These are phyloP conservation scores for Triticum monococcum DNA, from an alignment of 176 grass and related monocot species.

Conservation along the genomic window DNA sequence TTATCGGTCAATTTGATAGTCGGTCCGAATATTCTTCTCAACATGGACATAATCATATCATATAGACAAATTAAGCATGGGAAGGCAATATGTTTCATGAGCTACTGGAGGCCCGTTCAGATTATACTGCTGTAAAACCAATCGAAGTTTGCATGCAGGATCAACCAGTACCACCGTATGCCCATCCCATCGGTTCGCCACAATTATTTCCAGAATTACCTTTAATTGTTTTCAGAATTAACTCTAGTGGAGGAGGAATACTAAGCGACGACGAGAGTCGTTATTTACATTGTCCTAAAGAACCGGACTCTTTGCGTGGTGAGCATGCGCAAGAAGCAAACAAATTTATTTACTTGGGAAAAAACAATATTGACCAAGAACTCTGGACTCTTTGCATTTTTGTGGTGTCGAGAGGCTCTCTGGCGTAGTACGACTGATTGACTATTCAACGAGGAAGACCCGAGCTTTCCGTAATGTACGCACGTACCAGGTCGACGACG, in stretches of 20 bases:
- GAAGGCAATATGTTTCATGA: too few relatives aligned
- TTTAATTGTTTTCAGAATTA: not conserved
- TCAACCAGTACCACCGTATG: too few relatives aligned
- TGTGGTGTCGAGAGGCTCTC: not conserved
- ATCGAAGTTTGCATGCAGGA: too few relatives aligned
- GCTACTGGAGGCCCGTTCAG: too few relatives aligned
- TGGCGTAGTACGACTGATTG: not conserved
- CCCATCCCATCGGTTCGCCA: too few relatives aligned
- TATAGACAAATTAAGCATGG: too few relatives aligned
- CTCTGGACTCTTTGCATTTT: not conserved
- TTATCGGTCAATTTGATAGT: too few relatives aligned
- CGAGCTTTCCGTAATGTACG: not conserved
- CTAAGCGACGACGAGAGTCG: not conserved
- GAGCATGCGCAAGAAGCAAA: not conserved
- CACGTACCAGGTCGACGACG: conserved; percentile 20
- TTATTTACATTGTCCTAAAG: not conserved
- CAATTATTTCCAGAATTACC: not conserved
- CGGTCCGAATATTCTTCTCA: too few relatives aligned
- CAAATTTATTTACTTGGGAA: too few relatives aligned
- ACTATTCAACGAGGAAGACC: not conserved
- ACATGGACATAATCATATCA: too few relatives aligned
- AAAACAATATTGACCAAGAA: not conserved
- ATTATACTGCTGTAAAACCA: too few relatives aligned
- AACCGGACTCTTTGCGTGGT: not conserved
- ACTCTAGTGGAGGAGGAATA: not conserved